Base-by-base conservation (phyloP, 306 rosid genomes). In the Cicer cuneatum region DNA sequence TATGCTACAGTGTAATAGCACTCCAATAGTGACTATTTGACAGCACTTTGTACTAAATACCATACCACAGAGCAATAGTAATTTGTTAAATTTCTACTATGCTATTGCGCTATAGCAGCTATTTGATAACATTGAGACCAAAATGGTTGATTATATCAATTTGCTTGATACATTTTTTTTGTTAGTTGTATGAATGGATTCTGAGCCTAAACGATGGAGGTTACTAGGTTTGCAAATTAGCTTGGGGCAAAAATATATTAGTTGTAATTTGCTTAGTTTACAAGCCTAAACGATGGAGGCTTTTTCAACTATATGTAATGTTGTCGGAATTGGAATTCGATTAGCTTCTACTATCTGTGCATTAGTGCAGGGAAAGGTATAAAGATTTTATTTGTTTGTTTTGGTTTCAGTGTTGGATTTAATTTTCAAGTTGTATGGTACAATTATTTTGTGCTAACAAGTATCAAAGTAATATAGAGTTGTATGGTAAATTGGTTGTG, bases 161-260 rank as follows among this genome's bases (percentile, higher is more conserved):
- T 10, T 6, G 29, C 38, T n/a, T 62, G 69, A 29, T 66, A 45
- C 33, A 18, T 38, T 13, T 62, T 16, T 41, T 60, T 38, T 48
- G 67, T 51, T 38, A 46, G 10, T 69, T 24, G 70, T 45, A 12
- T 7, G 3, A 82, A 75, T 29, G 99, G 98, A 94, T 85, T 94
- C 97, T 0, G 99, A 94, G 73, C 97, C 98, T 57, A 92, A 92
- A 78, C 82, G 89, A 24, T 94, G 99, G 97, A 89, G 99, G 79
- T 83, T 94, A 71, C 58, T 94, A 21, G 99, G 99, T 94, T 74
- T 83, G 84, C 69, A 46, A 75, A 41, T 84, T 40, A 68, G 71
- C 62, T 59, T 53, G 58, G 40, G 14, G 52, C 61, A 29, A 29
- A 29, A 29, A 29, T 24, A 1, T 71, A 11, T 60, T 75, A 46